phyloP scores from a whole-genome alignment of 305 asterid species.

The Lippia alba region DNA sequence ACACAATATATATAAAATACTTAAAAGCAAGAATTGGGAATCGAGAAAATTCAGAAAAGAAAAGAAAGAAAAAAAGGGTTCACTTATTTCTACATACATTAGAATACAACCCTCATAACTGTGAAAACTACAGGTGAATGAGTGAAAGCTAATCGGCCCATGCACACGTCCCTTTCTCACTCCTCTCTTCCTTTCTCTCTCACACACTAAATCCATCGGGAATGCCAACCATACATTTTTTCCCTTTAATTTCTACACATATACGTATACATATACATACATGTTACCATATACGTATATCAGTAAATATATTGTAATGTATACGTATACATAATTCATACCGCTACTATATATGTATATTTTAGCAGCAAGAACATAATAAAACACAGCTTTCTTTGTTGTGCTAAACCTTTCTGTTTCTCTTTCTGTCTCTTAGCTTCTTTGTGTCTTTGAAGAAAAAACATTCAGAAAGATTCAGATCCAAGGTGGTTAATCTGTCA shows the following conservation, averaged over 20 bases:
- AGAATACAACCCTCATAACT: constrained; percentile 42
- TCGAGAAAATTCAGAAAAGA: constrained; percentile 31
- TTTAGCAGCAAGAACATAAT: constrained; percentile 16
- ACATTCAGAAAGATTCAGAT: constrained; percentile 55
- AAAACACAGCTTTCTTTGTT: constrained; percentile 18
- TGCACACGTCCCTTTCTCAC: constrained; percentile 90
- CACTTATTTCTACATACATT: background rate
- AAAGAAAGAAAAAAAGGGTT: constrained; percentile 2
- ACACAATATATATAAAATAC: background rate
- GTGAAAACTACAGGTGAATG: constrained; percentile 92
- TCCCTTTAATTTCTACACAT: constrained; percentile 10
- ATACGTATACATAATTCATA: too few relatives aligned
- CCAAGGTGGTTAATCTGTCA: constrained; percentile 70
- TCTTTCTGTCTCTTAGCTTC: constrained; percentile 19
- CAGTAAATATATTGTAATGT: background rate
- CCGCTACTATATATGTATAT: background rate
- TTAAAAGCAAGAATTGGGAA: constrained; percentile 40
- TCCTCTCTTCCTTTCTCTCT: too few relatives aligned
- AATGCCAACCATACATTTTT: constrained; percentile 77
- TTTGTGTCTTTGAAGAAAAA: constrained; percentile 42
- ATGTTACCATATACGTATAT: background rate
- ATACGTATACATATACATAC: background rate
- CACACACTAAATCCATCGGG: too few relatives aligned
- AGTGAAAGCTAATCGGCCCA: constrained; percentile 77
- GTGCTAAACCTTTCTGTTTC: constrained; percentile 30